These are phyloP conservation scores for Stylosanthes scabra DNA, from an alignment of 331 rosid species.

Conservation along the genomic window DNA sequence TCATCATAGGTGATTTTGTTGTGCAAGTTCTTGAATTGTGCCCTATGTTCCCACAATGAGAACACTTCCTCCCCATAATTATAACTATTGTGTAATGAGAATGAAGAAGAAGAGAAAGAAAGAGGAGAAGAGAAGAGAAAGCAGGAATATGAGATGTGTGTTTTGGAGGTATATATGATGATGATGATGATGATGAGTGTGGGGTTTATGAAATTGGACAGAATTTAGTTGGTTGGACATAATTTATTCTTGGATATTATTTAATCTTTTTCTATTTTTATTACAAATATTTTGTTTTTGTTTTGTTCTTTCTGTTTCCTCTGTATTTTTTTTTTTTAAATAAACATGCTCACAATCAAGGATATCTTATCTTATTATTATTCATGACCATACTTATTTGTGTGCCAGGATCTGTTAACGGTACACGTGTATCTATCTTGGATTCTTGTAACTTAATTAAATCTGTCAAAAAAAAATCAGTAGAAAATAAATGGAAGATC, in stretches of 20 bases:
- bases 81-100: neutral
- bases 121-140: constrained; percentile 35
- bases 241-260: constrained; percentile 53
- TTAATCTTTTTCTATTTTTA: constrained; percentile 24
- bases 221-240: constrained; percentile 66
- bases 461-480: too few species aligned
- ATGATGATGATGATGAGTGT: constrained; percentile 41
- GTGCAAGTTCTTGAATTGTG: constrained; percentile 96
- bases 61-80: constrained; percentile 89
- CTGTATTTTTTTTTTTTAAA: too few species aligned
- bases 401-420: too few species aligned
- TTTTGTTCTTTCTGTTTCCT: too few species aligned
- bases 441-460: neutral
- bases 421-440: constrained; percentile 26
- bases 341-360: neutral
- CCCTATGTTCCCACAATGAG: constrained; percentile 96
- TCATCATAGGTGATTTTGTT: constrained; percentile 24
- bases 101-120: constrained; percentile 12
- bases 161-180: constrained; percentile 67
- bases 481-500: too few species aligned
- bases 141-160: constrained; percentile 37
- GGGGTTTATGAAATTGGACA: constrained; percentile 66
- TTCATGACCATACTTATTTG: too few species aligned
- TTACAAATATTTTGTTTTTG: too few species aligned
- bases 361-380: constrained; percentile 33